phyloP scores from a whole-genome alignment of 2,329 filamentous ascomycete genomes.

The Talaromyces marneffei region DNA sequence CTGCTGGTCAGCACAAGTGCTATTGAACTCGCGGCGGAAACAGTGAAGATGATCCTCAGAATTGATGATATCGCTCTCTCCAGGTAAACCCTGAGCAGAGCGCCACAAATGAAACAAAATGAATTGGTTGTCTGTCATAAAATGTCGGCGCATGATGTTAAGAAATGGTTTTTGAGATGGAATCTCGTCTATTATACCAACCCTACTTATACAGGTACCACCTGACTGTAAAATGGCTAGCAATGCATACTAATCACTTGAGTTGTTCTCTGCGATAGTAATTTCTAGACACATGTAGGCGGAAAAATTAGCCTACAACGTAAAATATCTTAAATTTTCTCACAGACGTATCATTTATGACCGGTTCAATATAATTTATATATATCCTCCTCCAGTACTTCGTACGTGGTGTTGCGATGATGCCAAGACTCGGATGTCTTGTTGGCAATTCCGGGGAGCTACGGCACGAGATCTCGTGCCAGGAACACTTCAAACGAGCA shows the following conservation, averaged over 20 bases:
- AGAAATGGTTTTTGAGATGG: slow-evolving; percentile 9
- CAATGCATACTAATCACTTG: slow-evolving; percentile 9
- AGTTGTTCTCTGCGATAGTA: not conserved
- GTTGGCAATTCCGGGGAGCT: not conserved
- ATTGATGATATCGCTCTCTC: slow-evolving; percentile 62
- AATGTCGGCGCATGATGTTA: slow-evolving; percentile 11
- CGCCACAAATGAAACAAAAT: slow-evolving; percentile 7
- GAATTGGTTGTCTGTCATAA: slow-evolving; percentile 7
- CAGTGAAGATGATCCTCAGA: slow-evolving; percentile 86
- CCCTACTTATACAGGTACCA: not conserved
- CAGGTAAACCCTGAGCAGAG: slow-evolving; percentile 25
- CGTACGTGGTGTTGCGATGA: not conserved
- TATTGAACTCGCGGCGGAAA: slow-evolving; percentile 94
- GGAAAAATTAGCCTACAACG: too few relatives aligned
- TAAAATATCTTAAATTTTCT: too few relatives aligned
- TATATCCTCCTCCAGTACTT: not conserved
- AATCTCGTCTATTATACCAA: slow-evolving; percentile 7
- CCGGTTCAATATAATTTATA: too few relatives aligned
- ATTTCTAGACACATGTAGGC: too few relatives aligned
- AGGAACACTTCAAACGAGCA: not conserved
- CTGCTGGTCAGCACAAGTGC: slow-evolving; percentile 94
- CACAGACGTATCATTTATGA: too few relatives aligned
- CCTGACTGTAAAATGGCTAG: slow-evolving; percentile 12
- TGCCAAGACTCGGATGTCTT: slow-evolving; percentile 5
- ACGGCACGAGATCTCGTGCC: not conserved